Percentiles rank a stretch among this genome's conserved stretches.
These are phyloP conservation scores for Ceratobasidium sp. DNA, from an alignment of 1,284 basidiomycete species.

Conservation along the genomic window DNA sequence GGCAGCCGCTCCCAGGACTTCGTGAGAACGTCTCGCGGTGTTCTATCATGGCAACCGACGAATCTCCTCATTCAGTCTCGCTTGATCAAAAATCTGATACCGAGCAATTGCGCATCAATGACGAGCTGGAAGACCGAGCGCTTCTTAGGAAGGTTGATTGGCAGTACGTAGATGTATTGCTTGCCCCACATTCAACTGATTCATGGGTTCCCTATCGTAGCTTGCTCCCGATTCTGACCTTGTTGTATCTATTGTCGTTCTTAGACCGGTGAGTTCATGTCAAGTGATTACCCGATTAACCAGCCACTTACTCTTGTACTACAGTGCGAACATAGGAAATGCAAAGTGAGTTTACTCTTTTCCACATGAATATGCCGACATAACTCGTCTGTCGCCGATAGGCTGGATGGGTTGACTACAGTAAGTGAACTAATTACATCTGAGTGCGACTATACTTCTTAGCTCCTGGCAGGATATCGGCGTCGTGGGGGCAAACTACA, in stretches of 20 bases:
- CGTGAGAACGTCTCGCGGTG: neutral
- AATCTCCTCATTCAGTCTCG: neutral
- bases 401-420: slow-evolving; percentile 61
- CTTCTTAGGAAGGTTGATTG: slow-evolving; percentile 60
- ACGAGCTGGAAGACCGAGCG: slow-evolving; percentile 56
- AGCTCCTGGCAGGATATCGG: slow-evolving; percentile 58
- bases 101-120: slow-evolving; percentile 38
- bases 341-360: slow-evolving; percentile 61
- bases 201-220: slow-evolving; percentile 47
- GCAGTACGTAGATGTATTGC: slow-evolving; percentile 14
- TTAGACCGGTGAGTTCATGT: slow-evolving; percentile 64
- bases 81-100: slow-evolving; percentile 14
- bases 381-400: slow-evolving; percentile 46
- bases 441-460: neutral
- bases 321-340: slow-evolving; percentile 73
- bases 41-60: neutral
- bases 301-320: neutral
- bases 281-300: no score
- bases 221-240: slow-evolving; percentile 65
- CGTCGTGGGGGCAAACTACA: slow-evolving; percentile 63
- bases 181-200: neutral
- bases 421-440: slow-evolving; percentile 49
- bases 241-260: slow-evolving; percentile 74
- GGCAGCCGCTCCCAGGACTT: neutral
- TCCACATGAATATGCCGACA: slow-evolving; percentile 15